A percentile compares a stretch with the other conserved stretches of the same genome.
phyloP scores from a whole-genome alignment of 208 protist genomes.

The Novymonas esmeraldas region DNA sequence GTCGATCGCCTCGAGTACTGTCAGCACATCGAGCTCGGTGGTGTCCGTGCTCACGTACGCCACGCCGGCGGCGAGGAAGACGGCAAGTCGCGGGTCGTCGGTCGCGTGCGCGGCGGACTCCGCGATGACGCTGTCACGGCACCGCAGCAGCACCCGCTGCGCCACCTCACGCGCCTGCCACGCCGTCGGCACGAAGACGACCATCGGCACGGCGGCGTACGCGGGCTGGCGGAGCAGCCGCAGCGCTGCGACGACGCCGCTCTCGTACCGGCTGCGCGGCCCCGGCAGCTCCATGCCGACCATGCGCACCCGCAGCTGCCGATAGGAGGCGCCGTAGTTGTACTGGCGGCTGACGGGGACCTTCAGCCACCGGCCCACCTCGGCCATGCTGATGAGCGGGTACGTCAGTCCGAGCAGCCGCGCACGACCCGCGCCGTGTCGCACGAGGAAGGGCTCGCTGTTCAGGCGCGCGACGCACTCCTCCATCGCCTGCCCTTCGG shows the following conservation, averaged over 20 bases:
- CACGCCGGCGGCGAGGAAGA: constrained; percentile 72
- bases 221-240: constrained; percentile 57
- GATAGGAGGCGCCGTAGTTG: constrained; percentile 82
- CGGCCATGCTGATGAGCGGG: constrained; percentile 77
- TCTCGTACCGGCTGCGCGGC: constrained; percentile 65
- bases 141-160: constrained; percentile 71
- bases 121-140: constrained; percentile 74
- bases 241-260: constrained; percentile 51
- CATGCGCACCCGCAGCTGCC: constrained; percentile 68
- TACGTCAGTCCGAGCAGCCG: constrained; percentile 87
- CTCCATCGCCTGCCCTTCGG: constrained; percentile 81
- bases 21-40: constrained; percentile 59
- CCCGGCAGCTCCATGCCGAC: constrained; percentile 61
- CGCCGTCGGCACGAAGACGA: constrained; percentile 75
- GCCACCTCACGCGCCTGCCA: constrained; percentile 69
- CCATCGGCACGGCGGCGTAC: constrained; percentile 55
- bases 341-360: constrained; percentile 60
- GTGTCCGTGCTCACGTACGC: constrained; percentile 79
- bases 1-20: constrained; percentile 61
- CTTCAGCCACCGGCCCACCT: constrained; percentile 87
- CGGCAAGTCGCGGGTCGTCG: constrained; percentile 51
- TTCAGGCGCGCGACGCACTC: constrained; percentile 84
- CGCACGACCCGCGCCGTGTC: constrained; percentile 47
- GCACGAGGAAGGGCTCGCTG: constrained; percentile 61
- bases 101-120: constrained; percentile 24